Evolutionary conservation across 306 rosid species (phyloP), one percentile per base, ranked within the genome.

Genomic region (Trifolium pratense): DNA sequence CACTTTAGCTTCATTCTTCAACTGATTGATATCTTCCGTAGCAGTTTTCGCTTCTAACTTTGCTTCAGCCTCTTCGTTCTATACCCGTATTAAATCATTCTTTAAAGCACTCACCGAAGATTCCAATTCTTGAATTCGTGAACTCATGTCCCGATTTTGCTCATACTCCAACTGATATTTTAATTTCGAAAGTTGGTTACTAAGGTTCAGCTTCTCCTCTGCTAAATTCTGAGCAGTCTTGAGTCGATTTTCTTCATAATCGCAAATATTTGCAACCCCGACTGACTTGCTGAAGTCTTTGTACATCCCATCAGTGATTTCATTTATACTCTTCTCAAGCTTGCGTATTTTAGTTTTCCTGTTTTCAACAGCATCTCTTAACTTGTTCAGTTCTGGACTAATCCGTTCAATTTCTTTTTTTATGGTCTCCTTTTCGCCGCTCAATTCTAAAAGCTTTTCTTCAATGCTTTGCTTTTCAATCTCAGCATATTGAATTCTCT

Each of bases 101-200:
- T 84, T 83, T 70, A 93, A 78, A 70, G 86, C 73, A 77, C 76
- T 78, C 39, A 91, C 48, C 61, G 92, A 85, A 76, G 89, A 80
- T 79, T 89, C 89, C 74, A 93, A 80, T 66, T 87, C 96, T 62
- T 68, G 80, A 56, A 93, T 91, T 73, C 84, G 85, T 7, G 98
- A 81, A 12, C 80, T 89, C 88, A 86, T 86, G 83, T 91, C 98
- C 53, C 97, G 87, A 78, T 89, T 91, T 81, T 91, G 92, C 74
- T 93, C 98, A 85, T 93, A 91, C 79, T 91, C 96, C 88, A 93
- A 86, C 98, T 94, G 98, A 84, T 92, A 88, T 88, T 87, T 94
- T 81, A 91, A 83, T 68, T 94, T 94, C 9, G 97, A 82, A 36
- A 94, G 90, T 82, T 91, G 98, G 82, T 92, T 85, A 73, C 88